phyloP scores from a whole-genome alignment of 2,329 filamentous ascomycete species.

The Aspergillus pseudonomiae region DNA sequence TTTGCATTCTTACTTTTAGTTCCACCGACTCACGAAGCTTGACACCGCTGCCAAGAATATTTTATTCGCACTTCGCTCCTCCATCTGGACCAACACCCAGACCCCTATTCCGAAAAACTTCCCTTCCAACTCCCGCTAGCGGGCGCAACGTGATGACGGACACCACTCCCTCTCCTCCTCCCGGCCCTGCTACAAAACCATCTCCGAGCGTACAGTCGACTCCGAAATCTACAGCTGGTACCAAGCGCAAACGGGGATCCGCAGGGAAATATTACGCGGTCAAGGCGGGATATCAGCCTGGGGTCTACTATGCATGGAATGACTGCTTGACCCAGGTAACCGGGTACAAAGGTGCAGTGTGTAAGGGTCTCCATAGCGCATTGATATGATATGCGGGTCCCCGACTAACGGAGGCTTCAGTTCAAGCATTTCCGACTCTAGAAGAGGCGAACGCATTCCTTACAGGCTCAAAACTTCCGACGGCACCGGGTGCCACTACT shows the following conservation, averaged over 20 bases:
- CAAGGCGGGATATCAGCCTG: slow-evolving; percentile 60
- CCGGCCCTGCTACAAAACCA: slow-evolving; percentile 31
- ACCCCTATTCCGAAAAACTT: background rate
- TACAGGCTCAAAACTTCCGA: slow-evolving; percentile 58
- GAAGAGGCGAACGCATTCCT: slow-evolving; percentile 81
- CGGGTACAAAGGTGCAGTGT: slow-evolving; percentile 67
- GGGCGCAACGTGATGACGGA: slow-evolving; percentile 30
- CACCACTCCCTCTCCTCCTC: slow-evolving; percentile 41
- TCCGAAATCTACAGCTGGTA: slow-evolving; percentile 44
- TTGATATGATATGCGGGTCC: background rate
- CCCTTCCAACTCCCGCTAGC: slow-evolving; percentile 2
- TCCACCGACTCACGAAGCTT: slow-evolving; percentile 17
- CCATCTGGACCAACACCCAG: background rate
- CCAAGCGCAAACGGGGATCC: slow-evolving; percentile 58
- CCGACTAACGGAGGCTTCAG: slow-evolving; percentile 46
- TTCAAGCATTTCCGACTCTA: slow-evolving; percentile 75
- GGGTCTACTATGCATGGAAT: slow-evolving; percentile 65
- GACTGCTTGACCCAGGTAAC: slow-evolving; percentile 65
- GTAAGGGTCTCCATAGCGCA: slow-evolving; percentile 53
- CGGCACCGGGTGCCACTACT: slow-evolving; percentile 38
- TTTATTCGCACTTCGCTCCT: slow-evolving; percentile 4
- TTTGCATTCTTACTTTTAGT: slow-evolving; percentile 20
- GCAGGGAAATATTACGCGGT: slow-evolving; percentile 67
- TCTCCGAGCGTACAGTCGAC: slow-evolving; percentile 30
- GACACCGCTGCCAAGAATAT: slow-evolving; percentile 13